A percentile compares a stretch with the other conserved stretches of the same genome.
Evolutionary conservation across 176 grass and related monocot species (phyloP).

Genomic region (Cenchrus americanus): DNA sequence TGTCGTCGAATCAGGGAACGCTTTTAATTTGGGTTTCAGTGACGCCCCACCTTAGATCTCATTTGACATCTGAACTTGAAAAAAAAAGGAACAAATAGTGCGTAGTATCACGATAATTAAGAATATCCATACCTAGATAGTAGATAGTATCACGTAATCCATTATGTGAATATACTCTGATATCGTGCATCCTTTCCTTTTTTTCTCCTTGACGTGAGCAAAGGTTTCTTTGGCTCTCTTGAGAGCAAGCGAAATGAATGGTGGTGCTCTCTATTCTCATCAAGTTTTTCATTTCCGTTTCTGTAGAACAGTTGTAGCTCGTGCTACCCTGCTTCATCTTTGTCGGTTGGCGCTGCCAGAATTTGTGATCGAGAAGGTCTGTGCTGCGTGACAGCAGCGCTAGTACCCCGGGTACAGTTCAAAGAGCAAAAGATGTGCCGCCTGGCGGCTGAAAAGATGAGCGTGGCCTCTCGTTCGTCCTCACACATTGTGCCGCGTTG

Average conservation of each 20-base stretch:
- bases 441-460: neutral
- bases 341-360: neutral
- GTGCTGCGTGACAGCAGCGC: neutral
- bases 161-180: neutral
- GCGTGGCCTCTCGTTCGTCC: neutral
- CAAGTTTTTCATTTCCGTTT: neutral
- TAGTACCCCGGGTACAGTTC: neutral
- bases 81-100: neutral
- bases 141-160: neutral
- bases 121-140: neutral
- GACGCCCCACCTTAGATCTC: slow-evolving; percentile 42
- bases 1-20: neutral
- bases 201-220: neutral
- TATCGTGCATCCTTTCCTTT: neutral
- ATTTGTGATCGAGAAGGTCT: neutral
- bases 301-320: no score
- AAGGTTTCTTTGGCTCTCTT: no score
- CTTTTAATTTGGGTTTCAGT: neutral
- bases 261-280: neutral
- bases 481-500: neutral
- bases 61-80: slow-evolving; percentile 26
- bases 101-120: neutral
- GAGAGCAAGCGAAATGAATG: no score
- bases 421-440: neutral
- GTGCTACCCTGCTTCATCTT: neutral